Percentiles rank a stretch among this genome's conserved stretches.
Conservation (phyloP, 2,329 filamentous ascomycete genomes). For the Hypomyces perniciosus region DNA sequence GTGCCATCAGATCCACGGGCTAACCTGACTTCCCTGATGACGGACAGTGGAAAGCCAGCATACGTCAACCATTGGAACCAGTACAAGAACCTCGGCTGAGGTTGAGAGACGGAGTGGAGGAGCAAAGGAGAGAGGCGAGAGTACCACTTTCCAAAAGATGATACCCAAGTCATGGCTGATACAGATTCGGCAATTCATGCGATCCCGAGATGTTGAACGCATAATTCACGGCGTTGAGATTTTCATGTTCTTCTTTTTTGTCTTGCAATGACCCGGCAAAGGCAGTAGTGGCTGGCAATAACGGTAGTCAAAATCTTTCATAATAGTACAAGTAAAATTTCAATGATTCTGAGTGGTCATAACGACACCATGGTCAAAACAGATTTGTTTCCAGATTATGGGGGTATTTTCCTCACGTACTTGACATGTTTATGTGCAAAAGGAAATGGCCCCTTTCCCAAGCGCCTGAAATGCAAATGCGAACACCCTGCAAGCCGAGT, state of each 20-base stretch:
- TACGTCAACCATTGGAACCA: conserved; percentile 36
- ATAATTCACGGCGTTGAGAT: too few relatives aligned
- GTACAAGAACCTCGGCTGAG: conserved; percentile 14
- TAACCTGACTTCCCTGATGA: conserved; percentile 28
- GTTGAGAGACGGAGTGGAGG: neutral
- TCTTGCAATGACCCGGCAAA: too few relatives aligned
- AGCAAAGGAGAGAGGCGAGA: neutral
- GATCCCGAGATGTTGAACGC: too few relatives aligned
- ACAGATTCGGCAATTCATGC: neutral
- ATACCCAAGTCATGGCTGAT: neutral
- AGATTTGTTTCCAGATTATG: conserved; percentile 16
- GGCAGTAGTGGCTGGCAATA: too few relatives aligned
- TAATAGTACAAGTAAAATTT: too few relatives aligned
- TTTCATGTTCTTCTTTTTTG: too few relatives aligned
- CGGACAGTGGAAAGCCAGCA: conserved; percentile 23
- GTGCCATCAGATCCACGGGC: conserved; percentile 26
- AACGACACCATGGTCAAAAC: neutral
- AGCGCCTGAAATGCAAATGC: conserved; percentile 26
- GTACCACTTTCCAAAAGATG: too few relatives aligned
- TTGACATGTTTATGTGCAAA: conserved; percentile 7
- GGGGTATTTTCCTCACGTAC: conserved; percentile 15
- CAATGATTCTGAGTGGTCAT: too few relatives aligned
- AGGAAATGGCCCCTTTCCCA: conserved; percentile 17
- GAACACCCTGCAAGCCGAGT: conserved; percentile 4
- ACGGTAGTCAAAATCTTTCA: too few relatives aligned